These are phyloP conservation scores for Quercus gilva DNA, from an alignment of 306 rosid genomes.

Conservation along the genomic window DNA sequence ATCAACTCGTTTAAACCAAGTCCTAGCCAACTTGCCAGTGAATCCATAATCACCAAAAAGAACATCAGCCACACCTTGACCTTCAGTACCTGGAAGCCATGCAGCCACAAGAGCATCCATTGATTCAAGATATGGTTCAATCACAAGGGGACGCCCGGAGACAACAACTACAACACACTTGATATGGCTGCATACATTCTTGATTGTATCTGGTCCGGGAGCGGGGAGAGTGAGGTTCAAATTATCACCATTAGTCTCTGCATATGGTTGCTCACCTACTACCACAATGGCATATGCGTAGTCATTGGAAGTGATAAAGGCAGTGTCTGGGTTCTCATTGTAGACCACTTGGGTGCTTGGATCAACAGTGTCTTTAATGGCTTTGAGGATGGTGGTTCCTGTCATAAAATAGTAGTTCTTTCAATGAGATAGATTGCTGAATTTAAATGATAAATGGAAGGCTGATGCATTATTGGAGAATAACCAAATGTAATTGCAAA, in stretches of 20 bases:
- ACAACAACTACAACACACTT: not conserved
- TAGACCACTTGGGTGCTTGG: conserved; percentile 1
- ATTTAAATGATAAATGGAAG: not conserved
- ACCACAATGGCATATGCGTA: not conserved
- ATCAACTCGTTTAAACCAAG: conserved; percentile 3
- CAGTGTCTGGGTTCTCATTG: conserved; percentile 2
- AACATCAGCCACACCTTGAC: conserved; percentile 1
- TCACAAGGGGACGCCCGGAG: not conserved
- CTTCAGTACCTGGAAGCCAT: conserved; percentile 1
- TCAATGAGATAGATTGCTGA: not conserved
- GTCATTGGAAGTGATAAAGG: not conserved
- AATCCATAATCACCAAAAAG: conserved; percentile 4
- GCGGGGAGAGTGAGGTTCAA: conserved; percentile 4
- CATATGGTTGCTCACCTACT: not conserved
- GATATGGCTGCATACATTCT: not conserved
- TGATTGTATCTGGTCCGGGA: not conserved
- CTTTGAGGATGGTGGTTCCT: conserved; percentile 2
- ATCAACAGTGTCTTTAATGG: conserved; percentile 5
- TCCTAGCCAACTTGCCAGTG: conserved; percentile 4
- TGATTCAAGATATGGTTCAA: not conserved
- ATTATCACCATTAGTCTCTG: not conserved
- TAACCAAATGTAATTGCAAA: not conserved
- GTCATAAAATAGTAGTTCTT: not conserved
- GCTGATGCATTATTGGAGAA: not conserved
- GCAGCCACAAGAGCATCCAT: conserved; percentile 10